These are phyloP conservation scores for Paecilomyces variotii DNA, from an alignment of 2,329 filamentous ascomycete species.

Conservation along the genomic window DNA sequence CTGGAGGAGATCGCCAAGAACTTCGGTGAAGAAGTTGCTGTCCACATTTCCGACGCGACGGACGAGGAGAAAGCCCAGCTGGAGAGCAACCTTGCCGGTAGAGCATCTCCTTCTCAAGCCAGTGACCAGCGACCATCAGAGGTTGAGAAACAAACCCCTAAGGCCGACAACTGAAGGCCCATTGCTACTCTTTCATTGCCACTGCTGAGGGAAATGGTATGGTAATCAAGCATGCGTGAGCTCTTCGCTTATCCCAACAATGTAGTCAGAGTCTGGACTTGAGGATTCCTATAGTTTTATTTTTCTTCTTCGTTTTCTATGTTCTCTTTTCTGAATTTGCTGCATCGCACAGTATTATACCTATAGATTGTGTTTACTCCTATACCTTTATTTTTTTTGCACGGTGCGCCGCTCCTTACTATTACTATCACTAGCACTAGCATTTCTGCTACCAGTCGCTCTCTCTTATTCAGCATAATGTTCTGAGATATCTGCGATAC, in stretches of 20 bases:
- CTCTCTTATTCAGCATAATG: neutral
- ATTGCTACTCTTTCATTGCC: neutral
- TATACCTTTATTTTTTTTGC: neutral
- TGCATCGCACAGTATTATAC: neutral
- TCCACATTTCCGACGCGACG: conserved; percentile 37
- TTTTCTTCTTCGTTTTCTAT: neutral
- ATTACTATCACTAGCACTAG: neutral
- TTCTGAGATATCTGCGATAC: neutral
- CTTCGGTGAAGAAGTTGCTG: conserved; percentile 45
- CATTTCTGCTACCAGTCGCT: neutral
- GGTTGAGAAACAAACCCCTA: neutral
- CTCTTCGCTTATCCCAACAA: neutral
- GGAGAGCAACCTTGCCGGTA: conserved; percentile 6
- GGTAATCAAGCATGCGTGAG: neutral
- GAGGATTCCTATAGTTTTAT: neutral
- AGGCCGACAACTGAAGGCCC: neutral
- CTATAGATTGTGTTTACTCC: neutral
- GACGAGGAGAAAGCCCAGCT: conserved; percentile 29
- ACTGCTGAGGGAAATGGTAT: neutral
- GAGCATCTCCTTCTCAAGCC: neutral
- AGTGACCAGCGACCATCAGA: neutral
- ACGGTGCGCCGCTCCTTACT: neutral
- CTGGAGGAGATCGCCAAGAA: conserved; percentile 40
- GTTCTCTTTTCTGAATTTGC: neutral
- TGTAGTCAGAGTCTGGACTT: neutral